A percentile compares a stretch with the other conserved stretches of the same genome.
phyloP scores from a whole-genome alignment of 805 yeast species.

The Sugiyamaella americana region DNA sequence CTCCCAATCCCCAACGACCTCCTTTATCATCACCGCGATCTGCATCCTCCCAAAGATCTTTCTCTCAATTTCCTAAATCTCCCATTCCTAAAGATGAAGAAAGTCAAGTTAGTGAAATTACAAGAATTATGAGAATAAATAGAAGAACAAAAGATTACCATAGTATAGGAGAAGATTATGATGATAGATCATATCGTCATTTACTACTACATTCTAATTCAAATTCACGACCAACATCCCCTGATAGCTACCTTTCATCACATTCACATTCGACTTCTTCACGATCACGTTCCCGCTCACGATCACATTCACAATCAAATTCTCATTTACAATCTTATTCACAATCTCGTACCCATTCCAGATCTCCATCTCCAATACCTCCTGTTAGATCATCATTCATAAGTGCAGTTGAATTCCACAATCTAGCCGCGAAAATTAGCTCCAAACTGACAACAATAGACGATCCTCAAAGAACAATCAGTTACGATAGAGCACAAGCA shows the following conservation, averaged over 20 bases:
- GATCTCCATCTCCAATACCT: conserved; percentile 3
- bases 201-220: no score
- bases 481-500: no score
- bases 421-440: conserved; percentile 14
- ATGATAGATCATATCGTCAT: no score
- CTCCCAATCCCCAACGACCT: no score
- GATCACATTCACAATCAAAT: neutral
- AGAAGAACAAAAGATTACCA: no score
- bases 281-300: neutral
- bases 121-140: conserved; percentile 14
- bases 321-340: neutral
- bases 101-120: conserved; percentile 1
- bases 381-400: conserved; percentile 33
- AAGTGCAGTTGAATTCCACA: conserved; percentile 36
- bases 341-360: neutral
- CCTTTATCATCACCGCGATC: conserved; percentile 1
- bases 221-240: no score
- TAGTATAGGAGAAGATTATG: no score
- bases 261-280: no score
- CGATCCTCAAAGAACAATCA: no score
- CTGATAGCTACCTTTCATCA: no score
- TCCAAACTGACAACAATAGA: no score
- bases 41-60: conserved; percentile 1
- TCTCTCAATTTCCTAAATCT: no score
- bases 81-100: neutral